Percentiles rank a stretch among this genome's conserved stretches.
These are phyloP conservation scores for Excoecaria agallocha DNA, from an alignment of 345 rosid species.

Conservation along the genomic window DNA sequence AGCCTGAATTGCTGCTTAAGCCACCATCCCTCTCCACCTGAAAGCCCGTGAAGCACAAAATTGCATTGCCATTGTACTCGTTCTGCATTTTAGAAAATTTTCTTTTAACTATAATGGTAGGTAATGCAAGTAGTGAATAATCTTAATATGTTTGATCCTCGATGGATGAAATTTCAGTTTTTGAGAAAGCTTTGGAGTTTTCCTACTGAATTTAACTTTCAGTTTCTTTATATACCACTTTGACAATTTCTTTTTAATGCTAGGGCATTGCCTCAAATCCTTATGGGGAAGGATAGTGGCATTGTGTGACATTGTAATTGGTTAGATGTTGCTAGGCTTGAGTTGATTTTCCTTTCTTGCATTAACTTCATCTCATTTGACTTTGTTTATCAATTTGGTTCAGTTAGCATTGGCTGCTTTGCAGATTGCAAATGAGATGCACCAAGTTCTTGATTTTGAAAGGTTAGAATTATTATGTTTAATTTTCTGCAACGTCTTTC, in stretches of 20 bases:
- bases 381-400: slow-evolving; percentile 16
- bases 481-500: background rate
- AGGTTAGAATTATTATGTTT: slow-evolving; percentile 44
- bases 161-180: slow-evolving; percentile 1
- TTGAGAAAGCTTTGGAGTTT: slow-evolving; percentile 1
- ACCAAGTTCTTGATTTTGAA: slow-evolving; percentile 61
- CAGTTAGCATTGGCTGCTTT: slow-evolving; percentile 92
- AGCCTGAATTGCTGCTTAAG: no score
- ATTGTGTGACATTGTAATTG: background rate
- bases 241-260: background rate
- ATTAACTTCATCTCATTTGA: background rate
- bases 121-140: background rate
- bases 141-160: background rate
- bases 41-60: background rate
- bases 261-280: slow-evolving; percentile 1
- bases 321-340: background rate
- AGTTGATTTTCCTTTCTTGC: background rate
- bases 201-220: background rate
- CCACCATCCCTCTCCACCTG: background rate
- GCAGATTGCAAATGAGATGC: slow-evolving; percentile 58
- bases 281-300: background rate
- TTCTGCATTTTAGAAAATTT: background rate
- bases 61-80: background rate
- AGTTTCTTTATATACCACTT: background rate
- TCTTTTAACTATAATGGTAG: background rate